Percentiles rank a stretch among this genome's conserved stretches.
These are phyloP conservation scores for Penicillium silybi DNA, from an alignment of 495 filamentous ascomycete species.

Conservation along the genomic window DNA sequence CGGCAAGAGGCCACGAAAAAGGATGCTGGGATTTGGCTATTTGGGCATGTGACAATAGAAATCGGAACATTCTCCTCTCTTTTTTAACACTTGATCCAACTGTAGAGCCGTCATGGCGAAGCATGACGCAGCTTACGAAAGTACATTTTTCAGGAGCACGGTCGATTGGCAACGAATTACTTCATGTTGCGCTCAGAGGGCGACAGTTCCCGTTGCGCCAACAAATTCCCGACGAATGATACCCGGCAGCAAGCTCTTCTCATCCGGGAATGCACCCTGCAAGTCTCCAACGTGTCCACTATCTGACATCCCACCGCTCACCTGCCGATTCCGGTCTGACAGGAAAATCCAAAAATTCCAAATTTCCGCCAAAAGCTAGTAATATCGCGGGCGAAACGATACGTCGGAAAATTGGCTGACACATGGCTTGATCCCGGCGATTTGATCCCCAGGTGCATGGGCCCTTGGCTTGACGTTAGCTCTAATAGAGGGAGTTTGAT, in stretches of 20 bases:
- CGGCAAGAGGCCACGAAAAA: constrained; percentile 42
- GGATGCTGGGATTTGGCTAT: constrained; percentile 34
- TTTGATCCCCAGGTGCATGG: not conserved
- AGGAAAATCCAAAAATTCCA: not conserved
- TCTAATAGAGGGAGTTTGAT: not conserved
- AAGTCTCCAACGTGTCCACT: not conserved
- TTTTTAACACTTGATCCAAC: constrained; percentile 18
- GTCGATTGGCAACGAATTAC: not conserved
- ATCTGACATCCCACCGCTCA: not conserved
- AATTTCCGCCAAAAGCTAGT: not conserved
- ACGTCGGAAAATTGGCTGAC: not conserved
- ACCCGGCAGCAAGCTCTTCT: constrained; percentile 9
- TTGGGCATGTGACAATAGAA: constrained; percentile 45
- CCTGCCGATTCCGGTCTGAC: not conserved
- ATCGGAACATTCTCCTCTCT: constrained; percentile 47
- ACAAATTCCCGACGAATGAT: not conserved
- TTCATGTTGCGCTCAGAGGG: not conserved
- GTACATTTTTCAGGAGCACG: not conserved
- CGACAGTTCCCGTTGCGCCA: not conserved
- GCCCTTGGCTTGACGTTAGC: not conserved
- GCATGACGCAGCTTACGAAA: not conserved
- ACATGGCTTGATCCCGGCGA: not conserved
- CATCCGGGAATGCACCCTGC: constrained; percentile 14
- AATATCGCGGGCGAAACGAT: not conserved
- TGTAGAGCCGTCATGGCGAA: constrained; percentile 10